Evolutionary conservation across 2,329 filamentous ascomycete species (phyloP), one percentile per base, ranked within the genome.

Genomic region (Exophiala phaeomuriformis): DNA sequence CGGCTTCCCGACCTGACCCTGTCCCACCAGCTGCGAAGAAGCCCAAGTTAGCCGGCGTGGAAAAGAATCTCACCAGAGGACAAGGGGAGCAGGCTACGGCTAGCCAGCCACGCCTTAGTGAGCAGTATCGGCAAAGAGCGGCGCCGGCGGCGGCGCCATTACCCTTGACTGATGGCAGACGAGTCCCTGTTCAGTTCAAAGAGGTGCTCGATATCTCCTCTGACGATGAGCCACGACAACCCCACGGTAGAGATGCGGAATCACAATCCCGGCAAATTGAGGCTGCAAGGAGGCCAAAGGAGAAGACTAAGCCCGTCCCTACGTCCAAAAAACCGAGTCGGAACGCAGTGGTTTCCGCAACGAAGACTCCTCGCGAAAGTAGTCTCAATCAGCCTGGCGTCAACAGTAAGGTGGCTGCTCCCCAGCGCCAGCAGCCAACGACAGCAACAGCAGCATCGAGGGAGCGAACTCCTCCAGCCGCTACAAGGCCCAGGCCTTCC

Each of bases 11-110:
- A 8, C 35, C 32, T 12, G 58, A 58, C 12, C 33, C 36, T 12
- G 52, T 39, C 3, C 66, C 67, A 49, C 64, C 65, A 35, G 58
- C 68, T 3, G 49, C 62, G 3, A 74, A 74, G 59, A 67, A 68
- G 33, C 64, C 62, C 43, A 68, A 61, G 49, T 57, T 61, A 19
- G 52, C 51, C n/a, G 50, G 63, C 5, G 47, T 50, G 29, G 55
- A 61, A 51, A 51, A 62, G 33, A 59, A 60, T 46, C 29, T 27
- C 3, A 27, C 44, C 9, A 28, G 47, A 8, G 30, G 31, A 28
- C 45, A 30, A 28, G 28, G 39, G 12, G 36, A 44, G 9, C 41
- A 31, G 3, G 36, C 32, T 31, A 47, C 28, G 36, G 33, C 51
- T 35, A n/a, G 10, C 19, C 40, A 12, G 43, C 45, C 44, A 36